Evolutionary conservation across 2,329 filamentous ascomycete genomes (phyloP).

Genomic region (Blastomyces percursus): DNA sequence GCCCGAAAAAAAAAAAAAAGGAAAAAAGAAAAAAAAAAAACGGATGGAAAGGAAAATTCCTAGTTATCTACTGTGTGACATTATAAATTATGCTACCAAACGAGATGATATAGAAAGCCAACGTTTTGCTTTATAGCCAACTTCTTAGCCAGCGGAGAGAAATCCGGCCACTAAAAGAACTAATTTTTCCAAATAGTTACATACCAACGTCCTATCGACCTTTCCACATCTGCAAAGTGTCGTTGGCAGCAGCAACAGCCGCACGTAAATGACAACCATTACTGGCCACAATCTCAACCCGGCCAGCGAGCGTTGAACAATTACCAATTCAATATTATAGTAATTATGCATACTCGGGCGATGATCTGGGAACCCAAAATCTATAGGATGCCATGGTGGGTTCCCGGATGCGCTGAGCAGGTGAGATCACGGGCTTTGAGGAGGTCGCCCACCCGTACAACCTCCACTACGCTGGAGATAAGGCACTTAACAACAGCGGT

Average conservation of each 20-base stretch:
- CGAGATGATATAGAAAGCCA: too few species aligned
- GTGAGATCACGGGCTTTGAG: too few species aligned
- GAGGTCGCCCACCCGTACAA: too few species aligned
- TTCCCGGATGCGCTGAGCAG: too few species aligned
- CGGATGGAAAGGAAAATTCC: too few species aligned
- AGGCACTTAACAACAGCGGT: too few species aligned
- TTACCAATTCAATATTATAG: constrained; percentile 39
- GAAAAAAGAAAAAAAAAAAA: too few species aligned
- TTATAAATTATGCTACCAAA: too few species aligned
- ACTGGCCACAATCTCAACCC: constrained; percentile 49
- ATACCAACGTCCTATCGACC: constrained; percentile 49
- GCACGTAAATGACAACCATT: constrained; percentile 48
- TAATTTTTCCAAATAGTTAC: constrained; percentile 49
- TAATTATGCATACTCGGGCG: constrained; percentile 40
- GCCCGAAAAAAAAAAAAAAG: too few species aligned
- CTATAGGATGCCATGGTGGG: neutral
- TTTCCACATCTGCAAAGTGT: constrained; percentile 45
- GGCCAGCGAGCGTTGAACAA: constrained; percentile 26
- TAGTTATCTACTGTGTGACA: too few species aligned
- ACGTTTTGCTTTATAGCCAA: too few species aligned
- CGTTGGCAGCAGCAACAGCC: constrained; percentile 46
- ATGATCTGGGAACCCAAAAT: constrained; percentile 14
- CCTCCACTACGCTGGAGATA: too few species aligned
- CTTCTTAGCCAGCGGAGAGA: neutral
- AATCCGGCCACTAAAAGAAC: constrained; percentile 21